Conservation (phyloP, 306 rosid species). For the Biancaea sappan region DNA sequence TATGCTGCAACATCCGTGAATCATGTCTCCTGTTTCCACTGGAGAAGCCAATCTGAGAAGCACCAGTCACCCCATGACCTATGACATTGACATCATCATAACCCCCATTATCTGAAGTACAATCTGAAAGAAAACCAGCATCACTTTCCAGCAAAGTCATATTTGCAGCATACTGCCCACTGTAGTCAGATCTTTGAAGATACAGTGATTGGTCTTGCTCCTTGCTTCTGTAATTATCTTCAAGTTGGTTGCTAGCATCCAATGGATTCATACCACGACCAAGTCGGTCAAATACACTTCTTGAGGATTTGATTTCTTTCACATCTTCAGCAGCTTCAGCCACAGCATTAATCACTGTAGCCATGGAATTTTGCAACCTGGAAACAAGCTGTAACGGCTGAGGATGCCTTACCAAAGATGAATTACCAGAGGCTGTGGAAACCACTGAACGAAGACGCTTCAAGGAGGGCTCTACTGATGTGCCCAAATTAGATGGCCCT, state of each 20-base stretch:
- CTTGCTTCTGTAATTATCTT: constrained; percentile 46
- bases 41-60: constrained; percentile 59
- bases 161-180: constrained; percentile 49
- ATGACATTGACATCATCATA: constrained; percentile 49
- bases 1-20: constrained; percentile 49
- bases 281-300: constrained; percentile 92
- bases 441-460: constrained; percentile 96
- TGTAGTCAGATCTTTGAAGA: constrained; percentile 45
- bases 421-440: constrained; percentile 62
- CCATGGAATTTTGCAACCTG: constrained; percentile 75
- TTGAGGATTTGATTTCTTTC: constrained; percentile 64
- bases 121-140: constrained; percentile 63
- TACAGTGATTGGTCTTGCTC: constrained; percentile 42
- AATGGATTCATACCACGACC: constrained; percentile 57
- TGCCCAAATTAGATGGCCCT: constrained; percentile 47
- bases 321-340: constrained; percentile 94
- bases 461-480: constrained; percentile 52
- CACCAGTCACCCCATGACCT: constrained; percentile 44
- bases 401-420: constrained; percentile 59
- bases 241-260: constrained; percentile 46
- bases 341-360: constrained; percentile 82
- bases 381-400: constrained; percentile 55
- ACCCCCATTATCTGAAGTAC: constrained; percentile 63
- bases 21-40: constrained; percentile 53
- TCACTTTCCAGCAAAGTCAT: constrained; percentile 50